Conservation (phyloP, 305 asterid genomes). For the Vinca major region DNA sequence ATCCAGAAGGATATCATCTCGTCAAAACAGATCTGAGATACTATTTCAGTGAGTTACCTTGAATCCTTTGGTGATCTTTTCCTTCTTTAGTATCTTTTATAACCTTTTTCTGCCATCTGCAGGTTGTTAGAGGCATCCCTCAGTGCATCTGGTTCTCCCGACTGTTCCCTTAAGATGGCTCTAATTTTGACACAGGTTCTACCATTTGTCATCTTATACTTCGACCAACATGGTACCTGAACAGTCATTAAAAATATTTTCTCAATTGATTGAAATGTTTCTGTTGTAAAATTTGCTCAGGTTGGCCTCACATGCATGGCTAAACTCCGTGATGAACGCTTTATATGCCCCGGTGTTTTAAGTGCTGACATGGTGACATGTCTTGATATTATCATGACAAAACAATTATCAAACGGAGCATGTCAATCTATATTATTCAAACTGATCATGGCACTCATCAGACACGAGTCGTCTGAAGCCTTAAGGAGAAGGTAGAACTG, state of each 20-base stretch:
- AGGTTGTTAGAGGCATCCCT: slow-evolving; percentile 86
- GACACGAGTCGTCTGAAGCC: slow-evolving; percentile 89
- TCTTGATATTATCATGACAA: slow-evolving; percentile 68
- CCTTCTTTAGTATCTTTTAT: slow-evolving; percentile 12
- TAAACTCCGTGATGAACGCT: slow-evolving; percentile 81
- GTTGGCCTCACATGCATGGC: slow-evolving; percentile 98
- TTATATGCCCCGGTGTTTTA: slow-evolving; percentile 58
- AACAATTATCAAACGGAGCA: slow-evolving; percentile 73
- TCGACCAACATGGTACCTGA: slow-evolving; percentile 1
- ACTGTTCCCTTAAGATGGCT: slow-evolving; percentile 89
- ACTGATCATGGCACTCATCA: slow-evolving; percentile 72
- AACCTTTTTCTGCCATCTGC: slow-evolving; percentile 18
- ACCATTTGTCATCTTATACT: slow-evolving; percentile 9
- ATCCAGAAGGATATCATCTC: slow-evolving; percentile 65
- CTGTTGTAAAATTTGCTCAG: slow-evolving; percentile 33
- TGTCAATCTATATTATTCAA: slow-evolving; percentile 87
- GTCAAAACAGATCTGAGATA: slow-evolving; percentile 61
- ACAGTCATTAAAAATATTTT: not conserved
- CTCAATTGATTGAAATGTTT: slow-evolving; percentile 16
- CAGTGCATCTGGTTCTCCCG: slow-evolving; percentile 74
- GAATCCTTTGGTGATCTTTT: not conserved
- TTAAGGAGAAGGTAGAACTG: slow-evolving; percentile 75
- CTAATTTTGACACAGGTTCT: slow-evolving; percentile 76
- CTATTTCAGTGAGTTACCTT: slow-evolving; percentile 63
- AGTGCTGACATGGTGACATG: slow-evolving; percentile 59